Percentiles rank a stretch among this genome's conserved stretches.
Evolutionary conservation across 768 basidiomycete species (phyloP).

Genomic region (Lepiota brunneoincarnata): DNA sequence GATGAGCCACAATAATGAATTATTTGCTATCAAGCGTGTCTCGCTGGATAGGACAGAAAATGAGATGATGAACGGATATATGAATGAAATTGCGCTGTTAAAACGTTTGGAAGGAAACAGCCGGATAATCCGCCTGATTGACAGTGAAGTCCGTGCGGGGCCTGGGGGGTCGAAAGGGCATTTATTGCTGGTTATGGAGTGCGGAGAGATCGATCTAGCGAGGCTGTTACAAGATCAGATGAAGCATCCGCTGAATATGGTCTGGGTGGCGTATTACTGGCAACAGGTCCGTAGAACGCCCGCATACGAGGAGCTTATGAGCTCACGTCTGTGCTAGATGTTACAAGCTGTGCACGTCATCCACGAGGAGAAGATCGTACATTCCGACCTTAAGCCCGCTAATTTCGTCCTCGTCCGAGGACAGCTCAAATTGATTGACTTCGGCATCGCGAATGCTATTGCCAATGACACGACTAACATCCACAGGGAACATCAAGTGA

Average conservation of each 20-base stretch:
- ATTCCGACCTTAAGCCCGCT: constrained; percentile 97
- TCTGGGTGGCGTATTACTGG: constrained; percentile 96
- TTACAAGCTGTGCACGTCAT: constrained; percentile 97
- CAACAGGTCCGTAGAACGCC: constrained; percentile 66
- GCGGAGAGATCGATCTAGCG: constrained; percentile 91
- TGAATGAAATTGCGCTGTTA: constrained; percentile 93
- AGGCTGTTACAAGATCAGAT: constrained; percentile 80
- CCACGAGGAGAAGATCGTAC: constrained; percentile 97
- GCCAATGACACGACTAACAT: constrained; percentile 99
- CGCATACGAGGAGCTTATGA: not conserved
- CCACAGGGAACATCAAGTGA: constrained; percentile 90
- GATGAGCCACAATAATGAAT: constrained; percentile 66
- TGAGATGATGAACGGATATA: constrained; percentile 88
- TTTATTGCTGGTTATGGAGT: constrained; percentile 92
- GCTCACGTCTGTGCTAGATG: constrained; percentile 62
- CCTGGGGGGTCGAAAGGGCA: constrained; percentile 71
- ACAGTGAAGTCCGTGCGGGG: constrained; percentile 80
- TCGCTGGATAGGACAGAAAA: constrained; percentile 84
- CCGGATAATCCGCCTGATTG: constrained; percentile 87
- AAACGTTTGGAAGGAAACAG: constrained; percentile 94
- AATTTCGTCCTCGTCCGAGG: constrained; percentile 97
- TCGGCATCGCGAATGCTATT: constrained; percentile 99
- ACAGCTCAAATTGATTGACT: constrained; percentile 95
- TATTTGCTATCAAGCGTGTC: constrained; percentile 92
- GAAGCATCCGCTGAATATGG: constrained; percentile 84